Evolutionary conservation across 2,329 filamentous ascomycete genomes (phyloP), one percentile per base, ranked within the genome.

Genomic region (Penicillium sp.): DNA sequence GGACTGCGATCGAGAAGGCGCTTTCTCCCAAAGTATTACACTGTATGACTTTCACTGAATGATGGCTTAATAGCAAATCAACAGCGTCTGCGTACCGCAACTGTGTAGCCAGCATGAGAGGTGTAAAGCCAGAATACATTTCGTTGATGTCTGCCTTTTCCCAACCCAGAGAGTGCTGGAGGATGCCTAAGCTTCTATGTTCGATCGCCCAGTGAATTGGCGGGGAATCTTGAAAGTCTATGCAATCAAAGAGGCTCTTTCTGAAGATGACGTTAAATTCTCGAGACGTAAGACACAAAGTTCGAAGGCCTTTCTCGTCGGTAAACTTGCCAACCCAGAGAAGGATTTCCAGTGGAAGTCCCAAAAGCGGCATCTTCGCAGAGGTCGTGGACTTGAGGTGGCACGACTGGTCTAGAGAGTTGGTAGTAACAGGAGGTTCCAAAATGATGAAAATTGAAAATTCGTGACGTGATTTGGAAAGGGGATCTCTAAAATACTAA

Each of bases 241-340:
- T 40, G 24, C 24, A 50, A 50, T 32, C 7, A 32, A 50, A 2
- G 4, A 50, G 47, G 47, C 47, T 32, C 18, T 50, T 50, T 0
- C 18, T 50, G 26, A 39, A 40, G 47, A 40, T 5, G 35, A 50
- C 24, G 37, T 40, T 1, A 3, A 13, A 50, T 22, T 50, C 2
- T 1, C 47, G 24, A 22, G 35, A 50, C 18, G 24, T 40, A 5
- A 50, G 47, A 50, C 24, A n/a, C 13, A 50, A 13, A 40, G 6
- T 40, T 50, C 47, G 47, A 50, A 50, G 35, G 35, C 11, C 47
- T 13, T 50, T 40, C 47, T 50, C 16, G 26, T 40, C 47, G n/a
- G 16, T 32, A 2, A 11, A 40, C 35, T 32, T 40, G 35, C 47
- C 35, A 50, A 50, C 9, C 47, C n/a, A 50, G 3, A 50, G 9